Base-by-base conservation (phyloP, 306 rosid species). In the Cajanus cajan region DNA sequence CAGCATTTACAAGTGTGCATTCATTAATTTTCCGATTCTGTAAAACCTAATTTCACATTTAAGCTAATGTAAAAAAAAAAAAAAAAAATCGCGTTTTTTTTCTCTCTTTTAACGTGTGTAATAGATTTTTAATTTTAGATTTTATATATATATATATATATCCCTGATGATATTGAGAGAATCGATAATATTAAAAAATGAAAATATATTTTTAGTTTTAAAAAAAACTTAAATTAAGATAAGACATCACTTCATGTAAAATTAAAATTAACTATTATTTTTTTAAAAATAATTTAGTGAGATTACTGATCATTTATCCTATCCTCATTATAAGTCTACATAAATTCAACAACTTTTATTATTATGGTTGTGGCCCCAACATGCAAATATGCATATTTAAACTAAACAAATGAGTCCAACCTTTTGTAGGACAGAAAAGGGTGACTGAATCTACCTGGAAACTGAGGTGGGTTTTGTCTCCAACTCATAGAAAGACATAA, bases 361-460 rank as follows among this genome's bases (percentile, higher is more conserved):
- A 66, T 48, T 59, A 74, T 64, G 55, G 68, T 41, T 44, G 71
- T 80, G 82, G 73, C 77, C 80, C 86, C 83, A 74, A 83, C 87
- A 77, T 69, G 76, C 57, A 57, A 44, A 76, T 64, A 54, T 57
- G n/a, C n/a, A 72, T 47, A 61, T 63, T 66, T 78, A 69, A 59
- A 66, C 69, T 84, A 78, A 82, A 62, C 55, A 55, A 84, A 47
- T 16, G 52, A 58, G 76, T 75, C 81, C 74, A 70, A 83, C 81
- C 79, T 83, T 88, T 86, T 75, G 87, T 79, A 55, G 87, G 87
- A 79, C 74, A 66, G 62, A 74, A 87, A 85, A 80, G 65, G 86
- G 90, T 85, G 83, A 78, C 87, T 85, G 93, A 87, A 94, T 94
- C 96, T 85, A 88, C 93, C 96, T 92, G 92, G 93, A 94, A 88